Conservation (phyloP, 1,139 yeast genomes). For the Saccharomyces hybrid region DNA sequence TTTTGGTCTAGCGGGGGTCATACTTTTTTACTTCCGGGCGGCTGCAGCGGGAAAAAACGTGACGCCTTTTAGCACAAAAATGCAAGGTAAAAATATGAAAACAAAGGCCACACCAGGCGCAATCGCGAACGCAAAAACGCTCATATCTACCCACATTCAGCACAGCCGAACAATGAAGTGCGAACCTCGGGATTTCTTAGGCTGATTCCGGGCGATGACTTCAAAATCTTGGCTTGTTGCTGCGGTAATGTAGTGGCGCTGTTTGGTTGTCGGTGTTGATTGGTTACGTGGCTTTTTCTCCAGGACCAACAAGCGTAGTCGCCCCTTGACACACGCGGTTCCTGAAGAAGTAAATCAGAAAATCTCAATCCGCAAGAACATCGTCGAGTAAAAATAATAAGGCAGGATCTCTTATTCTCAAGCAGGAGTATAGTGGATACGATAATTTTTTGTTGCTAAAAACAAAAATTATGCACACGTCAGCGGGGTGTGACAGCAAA, state of each 20-base stretch:
- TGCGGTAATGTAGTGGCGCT: background rate
- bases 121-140: background rate
- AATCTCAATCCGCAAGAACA: too few species aligned
- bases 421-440: too few species aligned
- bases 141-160: background rate
- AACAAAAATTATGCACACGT: background rate
- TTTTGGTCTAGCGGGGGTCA: constrained; percentile 1
- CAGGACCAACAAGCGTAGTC: too few species aligned
- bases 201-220: too few species aligned
- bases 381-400: too few species aligned
- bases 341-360: too few species aligned
- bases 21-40: background rate
- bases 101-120: background rate
- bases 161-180: background rate
- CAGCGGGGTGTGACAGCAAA: background rate
- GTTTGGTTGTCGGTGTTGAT: too few species aligned
- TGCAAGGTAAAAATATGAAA: background rate
- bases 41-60: constrained; percentile 1
- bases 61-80: background rate
- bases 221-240: background rate
- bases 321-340: too few species aligned
- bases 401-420: too few species aligned
- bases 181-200: background rate
- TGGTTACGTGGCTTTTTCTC: too few species aligned
- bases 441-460: too few species aligned